Conservation (phyloP, 148 eudicot genomes). For the Vaccinium vitisidaea region DNA sequence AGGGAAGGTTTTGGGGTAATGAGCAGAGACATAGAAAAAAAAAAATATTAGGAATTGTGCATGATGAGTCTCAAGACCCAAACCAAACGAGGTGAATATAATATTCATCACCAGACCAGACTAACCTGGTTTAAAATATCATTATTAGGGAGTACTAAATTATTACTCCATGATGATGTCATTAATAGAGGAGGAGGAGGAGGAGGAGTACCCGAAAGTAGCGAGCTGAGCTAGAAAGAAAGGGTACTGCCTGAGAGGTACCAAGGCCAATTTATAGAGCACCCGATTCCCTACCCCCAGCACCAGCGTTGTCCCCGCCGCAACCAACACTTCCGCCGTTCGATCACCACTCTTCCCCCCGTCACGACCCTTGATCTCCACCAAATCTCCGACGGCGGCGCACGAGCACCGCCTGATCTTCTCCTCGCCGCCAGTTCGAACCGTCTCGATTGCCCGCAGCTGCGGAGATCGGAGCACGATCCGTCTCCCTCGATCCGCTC, state of each 20-base stretch:
- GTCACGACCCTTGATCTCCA: slow-evolving; percentile 6
- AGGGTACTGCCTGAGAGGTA: slow-evolving; percentile 81
- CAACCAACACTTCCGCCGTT: slow-evolving; percentile 52
- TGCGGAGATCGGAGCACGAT: slow-evolving; percentile 15
- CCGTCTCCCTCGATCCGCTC: slow-evolving; percentile 5
- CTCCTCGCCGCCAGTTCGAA: slow-evolving; percentile 14
- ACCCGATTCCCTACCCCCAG: slow-evolving; percentile 93
- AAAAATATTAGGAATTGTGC: too few species aligned
- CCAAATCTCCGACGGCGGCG: slow-evolving; percentile 6
- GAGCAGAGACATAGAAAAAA: too few species aligned
- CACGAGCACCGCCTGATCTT: slow-evolving; percentile 5
- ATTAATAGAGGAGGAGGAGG: neutral
- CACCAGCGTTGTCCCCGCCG: slow-evolving; percentile 71
- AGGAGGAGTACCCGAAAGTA: slow-evolving; percentile 71
- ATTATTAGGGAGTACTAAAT: too few species aligned
- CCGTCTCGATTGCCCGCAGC: slow-evolving; percentile 22
- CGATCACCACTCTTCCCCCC: slow-evolving; percentile 16
- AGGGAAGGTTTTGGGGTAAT: too few species aligned
- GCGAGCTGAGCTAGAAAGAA: slow-evolving; percentile 97
- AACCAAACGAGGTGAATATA: too few species aligned
- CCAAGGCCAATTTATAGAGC: slow-evolving; percentile 83
- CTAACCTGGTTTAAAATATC: too few species aligned
- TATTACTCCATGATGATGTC: too few species aligned
- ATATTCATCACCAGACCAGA: too few species aligned
- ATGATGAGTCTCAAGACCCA: too few species aligned